phyloP scores from a whole-genome alignment of 1,284 basidiomycete genomes.

The Volvariella surrecta region DNA sequence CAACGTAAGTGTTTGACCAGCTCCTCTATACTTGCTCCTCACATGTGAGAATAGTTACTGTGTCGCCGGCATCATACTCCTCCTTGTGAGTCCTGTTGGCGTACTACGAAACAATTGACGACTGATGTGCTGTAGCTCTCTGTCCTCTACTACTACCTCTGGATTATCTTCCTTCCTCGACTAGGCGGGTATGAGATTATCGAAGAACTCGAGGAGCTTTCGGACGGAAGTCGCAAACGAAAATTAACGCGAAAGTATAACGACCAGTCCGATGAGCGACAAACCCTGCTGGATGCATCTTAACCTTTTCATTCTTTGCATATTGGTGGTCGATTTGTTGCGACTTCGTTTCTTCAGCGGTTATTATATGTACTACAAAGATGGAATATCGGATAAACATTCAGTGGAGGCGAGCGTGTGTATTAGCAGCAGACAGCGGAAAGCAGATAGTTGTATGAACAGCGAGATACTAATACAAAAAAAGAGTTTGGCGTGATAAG shows the following conservation, averaged over 20 bases:
- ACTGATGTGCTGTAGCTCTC: conserved; percentile 15
- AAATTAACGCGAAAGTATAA: conserved; percentile 22
- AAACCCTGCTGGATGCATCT: conserved; percentile 3
- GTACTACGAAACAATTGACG: neutral
- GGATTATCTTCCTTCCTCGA: conserved; percentile 22
- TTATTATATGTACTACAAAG: too few relatives aligned
- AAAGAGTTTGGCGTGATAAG: too few relatives aligned
- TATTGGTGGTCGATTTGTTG: too few relatives aligned
- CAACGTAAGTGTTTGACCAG: conserved; percentile 11
- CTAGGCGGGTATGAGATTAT: conserved; percentile 22
- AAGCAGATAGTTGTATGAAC: too few relatives aligned
- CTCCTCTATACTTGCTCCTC: neutral
- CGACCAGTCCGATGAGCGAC: conserved; percentile 3
- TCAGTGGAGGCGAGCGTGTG: too few relatives aligned
- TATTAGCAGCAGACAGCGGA: too few relatives aligned
- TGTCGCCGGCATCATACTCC: conserved; percentile 19
- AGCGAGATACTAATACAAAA: too few relatives aligned
- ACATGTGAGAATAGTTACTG: conserved; percentile 13
- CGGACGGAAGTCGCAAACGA: conserved; percentile 21
- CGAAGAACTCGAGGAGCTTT: conserved; percentile 20
- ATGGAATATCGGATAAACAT: too few relatives aligned
- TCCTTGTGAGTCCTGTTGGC: conserved; percentile 15
- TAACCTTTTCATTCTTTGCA: too few relatives aligned
- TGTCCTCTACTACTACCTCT: conserved; percentile 23
- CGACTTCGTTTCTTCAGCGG: too few relatives aligned